phyloP scores from a whole-genome alignment of 164 flowering plant genomes.

The Liquidambar formosana region DNA sequence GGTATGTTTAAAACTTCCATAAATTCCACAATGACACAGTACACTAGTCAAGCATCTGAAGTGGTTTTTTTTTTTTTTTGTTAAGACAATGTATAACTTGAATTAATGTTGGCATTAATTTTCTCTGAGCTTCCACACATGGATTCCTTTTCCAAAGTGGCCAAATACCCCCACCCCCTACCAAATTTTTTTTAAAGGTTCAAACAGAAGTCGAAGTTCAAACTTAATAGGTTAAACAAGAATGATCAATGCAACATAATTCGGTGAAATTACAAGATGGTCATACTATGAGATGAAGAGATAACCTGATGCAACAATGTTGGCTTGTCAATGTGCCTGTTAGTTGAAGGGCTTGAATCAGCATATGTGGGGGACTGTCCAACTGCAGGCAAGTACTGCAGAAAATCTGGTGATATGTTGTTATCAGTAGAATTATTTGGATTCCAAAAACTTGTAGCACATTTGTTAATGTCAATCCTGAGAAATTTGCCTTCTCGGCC shows the following conservation, averaged over 20 bases:
- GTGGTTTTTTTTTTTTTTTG: neutral
- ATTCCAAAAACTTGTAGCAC: conserved; percentile 6
- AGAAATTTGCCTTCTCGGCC: conserved; percentile 5
- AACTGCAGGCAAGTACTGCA: neutral
- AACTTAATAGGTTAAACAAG: neutral
- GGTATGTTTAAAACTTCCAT: neutral
- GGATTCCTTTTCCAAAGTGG: neutral
- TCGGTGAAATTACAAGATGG: neutral
- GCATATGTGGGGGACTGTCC: neutral
- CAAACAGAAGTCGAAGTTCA: neutral
- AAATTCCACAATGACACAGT: neutral
- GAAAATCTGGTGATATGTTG: conserved; percentile 8
- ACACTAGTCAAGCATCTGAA: too few relatives aligned
- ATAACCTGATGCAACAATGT: conserved; percentile 15
- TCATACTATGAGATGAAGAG: conserved; percentile 6
- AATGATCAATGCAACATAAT: neutral
- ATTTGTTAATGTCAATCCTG: conserved; percentile 3
- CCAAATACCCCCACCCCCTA: too few relatives aligned
- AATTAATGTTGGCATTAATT: neutral
- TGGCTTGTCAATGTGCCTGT: neutral
- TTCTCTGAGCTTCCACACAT: neutral
- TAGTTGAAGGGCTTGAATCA: conserved; percentile 6
- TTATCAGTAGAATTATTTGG: neutral
- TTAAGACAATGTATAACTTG: neutral
- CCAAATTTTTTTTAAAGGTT: too few relatives aligned